Conservation (phyloP, 2,329 filamentous ascomycete species). For the Hypoxylon rubiginosum region DNA sequence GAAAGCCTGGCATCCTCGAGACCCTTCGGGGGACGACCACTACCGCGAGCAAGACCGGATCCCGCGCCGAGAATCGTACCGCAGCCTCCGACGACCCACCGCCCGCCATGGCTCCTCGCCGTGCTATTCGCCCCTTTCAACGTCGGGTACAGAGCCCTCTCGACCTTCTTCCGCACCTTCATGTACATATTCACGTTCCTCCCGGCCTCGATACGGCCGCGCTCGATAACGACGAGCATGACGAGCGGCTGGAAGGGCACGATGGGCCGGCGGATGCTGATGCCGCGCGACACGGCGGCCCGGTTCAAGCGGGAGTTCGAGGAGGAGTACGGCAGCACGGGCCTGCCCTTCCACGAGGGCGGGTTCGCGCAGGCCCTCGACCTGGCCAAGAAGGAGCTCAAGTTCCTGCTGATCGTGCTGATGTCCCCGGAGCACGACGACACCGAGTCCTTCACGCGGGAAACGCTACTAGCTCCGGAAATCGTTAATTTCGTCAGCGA, state of each 20-base stretch:
- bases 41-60: slow-evolving; percentile 63
- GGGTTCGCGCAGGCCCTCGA: slow-evolving; percentile 95
- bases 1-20: slow-evolving; percentile 64
- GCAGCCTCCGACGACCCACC: slow-evolving; percentile 75
- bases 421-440: slow-evolving; percentile 96
- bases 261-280: slow-evolving; percentile 79
- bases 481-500: slow-evolving; percentile 81
- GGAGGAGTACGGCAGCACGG: slow-evolving; percentile 84
- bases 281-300: slow-evolving; percentile 87
- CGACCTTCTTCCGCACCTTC: slow-evolving; percentile 78
- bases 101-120: slow-evolving; percentile 80
- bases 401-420: slow-evolving; percentile 90
- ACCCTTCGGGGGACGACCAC: slow-evolving; percentile 49
- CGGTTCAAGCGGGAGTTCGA: slow-evolving; percentile 94
- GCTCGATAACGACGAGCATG: slow-evolving; percentile 67
- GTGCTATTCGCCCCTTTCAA: slow-evolving; percentile 86
- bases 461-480: slow-evolving; percentile 83
- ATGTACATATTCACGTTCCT: slow-evolving; percentile 85
- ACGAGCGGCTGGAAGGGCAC: slow-evolving; percentile 69
- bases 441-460: slow-evolving; percentile 82
- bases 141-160: slow-evolving; percentile 79
- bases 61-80: slow-evolving; percentile 89
- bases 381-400: slow-evolving; percentile 88
- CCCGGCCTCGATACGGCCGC: slow-evolving; percentile 72
- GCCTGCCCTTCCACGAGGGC: slow-evolving; percentile 84